Evolutionary conservation across 1,284 basidiomycete species (phyloP).

Genomic region (Limonomyces culmigenus): DNA sequence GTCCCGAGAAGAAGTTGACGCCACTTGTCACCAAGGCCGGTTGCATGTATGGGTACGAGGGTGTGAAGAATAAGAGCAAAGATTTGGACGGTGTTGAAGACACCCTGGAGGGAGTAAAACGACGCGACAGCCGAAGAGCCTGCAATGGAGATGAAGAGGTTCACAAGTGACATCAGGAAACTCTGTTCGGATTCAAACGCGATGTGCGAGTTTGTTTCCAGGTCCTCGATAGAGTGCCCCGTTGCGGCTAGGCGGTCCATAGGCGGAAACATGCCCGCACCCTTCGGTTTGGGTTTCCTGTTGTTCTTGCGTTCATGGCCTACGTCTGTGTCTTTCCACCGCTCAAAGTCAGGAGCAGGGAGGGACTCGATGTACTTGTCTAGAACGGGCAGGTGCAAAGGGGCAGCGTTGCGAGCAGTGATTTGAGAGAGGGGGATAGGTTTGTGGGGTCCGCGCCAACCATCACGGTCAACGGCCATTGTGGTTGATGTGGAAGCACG

Average conservation of each 20-base stretch:
- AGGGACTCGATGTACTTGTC: slow-evolving; percentile 36
- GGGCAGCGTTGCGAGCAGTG: slow-evolving; percentile 36
- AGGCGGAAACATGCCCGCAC: slow-evolving; percentile 36
- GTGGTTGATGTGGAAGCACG: not conserved
- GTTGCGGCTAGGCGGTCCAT: slow-evolving; percentile 34
- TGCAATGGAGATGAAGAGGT: slow-evolving; percentile 19
- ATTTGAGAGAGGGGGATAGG: slow-evolving; percentile 38
- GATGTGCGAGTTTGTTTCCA: slow-evolving; percentile 33
- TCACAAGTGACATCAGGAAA: slow-evolving; percentile 26
- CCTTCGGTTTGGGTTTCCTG: slow-evolving; percentile 8
- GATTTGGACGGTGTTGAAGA: slow-evolving; percentile 50
- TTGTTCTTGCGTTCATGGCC: too few species aligned
- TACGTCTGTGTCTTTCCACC: slow-evolving; percentile 13
- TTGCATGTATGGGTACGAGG: slow-evolving; percentile 24
- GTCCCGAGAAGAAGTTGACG: slow-evolving; percentile 41
- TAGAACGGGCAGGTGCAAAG: slow-evolving; percentile 39
- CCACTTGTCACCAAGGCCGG: slow-evolving; percentile 28
- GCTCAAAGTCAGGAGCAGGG: slow-evolving; percentile 21
- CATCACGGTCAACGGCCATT: not conserved
- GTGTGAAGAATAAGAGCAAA: slow-evolving; percentile 53
- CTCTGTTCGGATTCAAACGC: slow-evolving; percentile 36
- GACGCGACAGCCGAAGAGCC: slow-evolving; percentile 25
- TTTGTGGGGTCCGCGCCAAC: slow-evolving; percentile 17
- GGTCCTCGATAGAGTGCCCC: slow-evolving; percentile 33
- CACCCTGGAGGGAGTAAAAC: slow-evolving; percentile 51